Base-by-base conservation (phyloP, 495 filamentous ascomycete genomes). In the Neurospora sp. region DNA sequence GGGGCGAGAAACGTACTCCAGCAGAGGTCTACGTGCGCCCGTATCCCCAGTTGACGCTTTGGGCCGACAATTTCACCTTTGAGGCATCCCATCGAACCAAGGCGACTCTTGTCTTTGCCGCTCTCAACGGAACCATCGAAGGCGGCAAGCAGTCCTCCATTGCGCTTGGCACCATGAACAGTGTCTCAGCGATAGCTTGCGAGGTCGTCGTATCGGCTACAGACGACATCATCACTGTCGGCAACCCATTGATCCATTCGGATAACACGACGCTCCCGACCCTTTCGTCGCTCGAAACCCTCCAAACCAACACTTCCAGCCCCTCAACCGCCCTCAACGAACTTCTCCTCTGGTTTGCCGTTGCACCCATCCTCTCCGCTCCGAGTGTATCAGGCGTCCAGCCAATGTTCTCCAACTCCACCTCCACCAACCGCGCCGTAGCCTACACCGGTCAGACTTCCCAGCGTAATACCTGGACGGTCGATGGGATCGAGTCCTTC, bases 321-420 rank as follows among this genome's bases (percentile, higher is more conserved):
- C 14, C 70, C 38, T 44, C 7, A 2, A 75, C 77, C 5, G 46
- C 42, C 11, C 73, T 78, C 71, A 81, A 81, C 70, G 79, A 81
- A 41, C 71, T 79, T 40, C 75, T 79, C 40, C 75, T 79, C 40
- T 81, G 79, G 79, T 76, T 81, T 66, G 73, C 79, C 71, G 72
- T 76, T 41, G 72, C 79, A 22, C 78, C 79, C 6, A 53, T 78
- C 31, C 46, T 81, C 11, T 44, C 73, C 35, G 72, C 74, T 14
- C 18, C 68, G 73, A 74, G 74, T 48, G 73, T 79, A 7, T 76
- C 77, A 44, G 79, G 78, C 27, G 73, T 71, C 4, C 79, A 81
- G 20, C 78, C 79, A 68, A 75, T 76, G 48, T 78, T 81, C 72
- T 74, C 70, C 76, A 78, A 79, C 73, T 78, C 74, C 3, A 73